Evolutionary conservation across 2,329 filamentous ascomycete genomes (phyloP).

Genomic region (Ramichloridium luteum): DNA sequence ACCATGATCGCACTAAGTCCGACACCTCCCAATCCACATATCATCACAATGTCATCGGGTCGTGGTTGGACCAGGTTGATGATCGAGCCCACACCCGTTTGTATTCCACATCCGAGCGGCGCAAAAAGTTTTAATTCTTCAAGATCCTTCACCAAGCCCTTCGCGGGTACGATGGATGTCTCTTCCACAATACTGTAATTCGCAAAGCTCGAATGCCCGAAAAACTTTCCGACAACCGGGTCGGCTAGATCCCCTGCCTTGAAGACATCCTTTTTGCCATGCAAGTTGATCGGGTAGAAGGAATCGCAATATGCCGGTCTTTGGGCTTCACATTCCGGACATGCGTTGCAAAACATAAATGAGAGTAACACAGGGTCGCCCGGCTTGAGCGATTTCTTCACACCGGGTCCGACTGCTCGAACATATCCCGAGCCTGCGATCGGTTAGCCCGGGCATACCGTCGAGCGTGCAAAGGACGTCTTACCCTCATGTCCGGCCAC

Average conservation of each 20-base stretch:
- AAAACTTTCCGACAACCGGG: constrained; percentile 16
- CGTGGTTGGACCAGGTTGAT: constrained; percentile 16
- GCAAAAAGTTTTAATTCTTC: constrained; percentile 18
- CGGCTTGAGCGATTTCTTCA: constrained; percentile 15
- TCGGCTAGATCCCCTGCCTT: constrained; percentile 6
- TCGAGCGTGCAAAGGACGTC: constrained; percentile 2
- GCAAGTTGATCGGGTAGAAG: constrained; percentile 12
- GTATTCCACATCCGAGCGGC: constrained; percentile 18
- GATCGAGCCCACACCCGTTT: constrained; percentile 18
- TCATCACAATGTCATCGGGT: constrained; percentile 13
- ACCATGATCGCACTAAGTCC: constrained; percentile 28
- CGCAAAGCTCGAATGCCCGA: constrained; percentile 18
- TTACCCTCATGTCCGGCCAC: constrained; percentile 16
- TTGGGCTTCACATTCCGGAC: constrained; percentile 11
- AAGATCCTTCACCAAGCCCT: constrained; percentile 12
- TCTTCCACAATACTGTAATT: constrained; percentile 16
- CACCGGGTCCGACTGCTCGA: constrained; percentile 27
- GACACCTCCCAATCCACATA: constrained; percentile 17
- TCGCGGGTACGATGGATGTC: constrained; percentile 12
- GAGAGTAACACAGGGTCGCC: constrained; percentile 17
- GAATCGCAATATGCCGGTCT: constrained; percentile 15
- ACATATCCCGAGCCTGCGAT: constrained; percentile 32
- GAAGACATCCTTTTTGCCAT: constrained; percentile 12
- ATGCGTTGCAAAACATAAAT: constrained; percentile 14
- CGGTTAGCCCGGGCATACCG: constrained; percentile 1